phyloP scores from a whole-genome alignment of 129 eudicot genomes.

The Apium graveolens region DNA sequence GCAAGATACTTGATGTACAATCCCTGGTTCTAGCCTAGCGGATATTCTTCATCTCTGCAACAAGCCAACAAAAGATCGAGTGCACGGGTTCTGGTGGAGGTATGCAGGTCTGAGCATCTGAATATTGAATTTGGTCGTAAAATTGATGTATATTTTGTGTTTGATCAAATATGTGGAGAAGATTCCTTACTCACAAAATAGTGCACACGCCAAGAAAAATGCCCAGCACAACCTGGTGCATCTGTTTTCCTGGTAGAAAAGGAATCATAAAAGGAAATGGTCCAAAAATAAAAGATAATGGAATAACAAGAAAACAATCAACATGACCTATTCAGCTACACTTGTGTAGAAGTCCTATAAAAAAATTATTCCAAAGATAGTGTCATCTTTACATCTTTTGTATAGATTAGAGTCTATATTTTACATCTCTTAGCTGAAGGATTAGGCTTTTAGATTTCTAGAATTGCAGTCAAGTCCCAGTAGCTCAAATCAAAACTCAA shows the following conservation, averaged over 20 bases:
- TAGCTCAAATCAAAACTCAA: slow-evolving; percentile 40
- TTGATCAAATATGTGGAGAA: not conserved
- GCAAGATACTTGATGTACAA: not conserved
- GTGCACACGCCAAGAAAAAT: slow-evolving; percentile 6
- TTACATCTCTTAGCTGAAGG: slow-evolving; percentile 13
- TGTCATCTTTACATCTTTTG: not conserved
- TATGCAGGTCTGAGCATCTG: not conserved
- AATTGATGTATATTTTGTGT: not conserved
- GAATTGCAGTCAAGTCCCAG: slow-evolving; percentile 23
- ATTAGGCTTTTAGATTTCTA: slow-evolving; percentile 22
- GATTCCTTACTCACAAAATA: not conserved
- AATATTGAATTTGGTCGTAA: too few relatives aligned
- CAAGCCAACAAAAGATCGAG: slow-evolving; percentile 31
- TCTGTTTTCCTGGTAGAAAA: slow-evolving; percentile 16
- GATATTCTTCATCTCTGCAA: slow-evolving; percentile 4
- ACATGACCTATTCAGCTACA: slow-evolving; percentile 10
- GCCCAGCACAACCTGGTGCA: not conserved
- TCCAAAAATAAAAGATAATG: slow-evolving; percentile 11
- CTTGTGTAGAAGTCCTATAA: slow-evolving; percentile 10
- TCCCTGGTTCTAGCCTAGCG: not conserved
- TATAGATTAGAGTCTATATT: not conserved
- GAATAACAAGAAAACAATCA: slow-evolving; percentile 12
- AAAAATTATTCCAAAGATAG: slow-evolving; percentile 17
- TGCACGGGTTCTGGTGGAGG: not conserved
- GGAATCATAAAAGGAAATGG: slow-evolving; percentile 20